Evolutionary conservation across 164 flowering plant species (phyloP), one percentile per base, ranked within the genome.

Genomic region (Aristolochia californica): DNA sequence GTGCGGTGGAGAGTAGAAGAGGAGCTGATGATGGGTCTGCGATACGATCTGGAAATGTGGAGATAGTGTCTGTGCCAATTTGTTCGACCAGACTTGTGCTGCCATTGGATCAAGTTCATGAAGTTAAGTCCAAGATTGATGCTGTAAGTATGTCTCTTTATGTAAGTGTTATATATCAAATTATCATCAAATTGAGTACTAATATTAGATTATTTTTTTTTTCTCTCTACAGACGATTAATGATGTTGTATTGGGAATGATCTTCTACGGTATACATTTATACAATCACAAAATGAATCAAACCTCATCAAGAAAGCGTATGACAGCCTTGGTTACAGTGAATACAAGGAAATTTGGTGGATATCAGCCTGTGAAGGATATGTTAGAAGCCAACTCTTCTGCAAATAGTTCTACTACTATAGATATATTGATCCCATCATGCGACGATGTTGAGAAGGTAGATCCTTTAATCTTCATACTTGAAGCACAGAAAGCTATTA

Each of bases 271-370:
- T 38, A 34, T 40, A 15, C 15, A 21, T 5, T n/a, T 30, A 55
- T 55, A 45, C 49, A 45, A 45, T 45, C 49, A 45, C 5, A 45
- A 20, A 45, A 45, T 45, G 49, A 5, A 4, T 4, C 49, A 45
- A 45, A 62, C 53, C 10, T 55, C 72, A 10, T 48, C 64, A 14
- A 67, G 62, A 0, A 55, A 69, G 48, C 10, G 55, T 17, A 60
- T 75, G 0, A 81, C 83, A 0, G 77, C 85, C 23, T 9, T 79
- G 56, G 84, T 81, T 59, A 22, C 81, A 55, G 68, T 83, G 14
- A 83, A 75, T 59, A 79, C 83, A 0, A 78, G 89, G 54, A 57
- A 14, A 13, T 40, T 75, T 48, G 51, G 27, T 24, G 70, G 66
- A 0, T 79, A 77, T 62, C 67, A 45, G 49, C 14, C 18, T 13